Evolutionary conservation across 768 basidiomycete genomes (phyloP), one percentile per base, ranked within the genome.

Genomic region (Steccherinum ochraceum): DNA sequence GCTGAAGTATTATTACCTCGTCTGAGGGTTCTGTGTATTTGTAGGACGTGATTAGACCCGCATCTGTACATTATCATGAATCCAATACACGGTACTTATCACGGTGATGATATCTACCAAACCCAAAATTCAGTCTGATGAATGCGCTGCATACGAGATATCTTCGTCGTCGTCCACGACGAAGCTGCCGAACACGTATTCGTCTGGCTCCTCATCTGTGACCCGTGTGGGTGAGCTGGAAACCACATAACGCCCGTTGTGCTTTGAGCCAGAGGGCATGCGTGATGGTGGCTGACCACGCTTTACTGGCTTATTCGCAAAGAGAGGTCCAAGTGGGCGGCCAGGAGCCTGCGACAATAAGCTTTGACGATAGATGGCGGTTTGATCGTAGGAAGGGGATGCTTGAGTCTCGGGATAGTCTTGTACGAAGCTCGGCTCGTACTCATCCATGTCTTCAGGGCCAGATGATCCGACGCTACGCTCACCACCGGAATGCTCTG

Each of bases 401-500:
- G 72, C 71, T 62, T 91, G 90, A 10, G 89, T 89, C 49, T 78
- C 72, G 2, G 80, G 73, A 16, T 79, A 65, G 44, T 83, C 77
- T 52, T 79, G 73, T 26, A 89, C 64, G 67, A 93, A 93, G 55
- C 64, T 69, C 43, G 76, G 70, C 60, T 92, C 89, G 26, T 78
- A 80, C 59, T 86, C 87, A 61, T 85, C 85, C 23, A 68, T 71
- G 21, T 78, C 74, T 35, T 79, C 76, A 54, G 74, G 78, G 58
- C 73, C 73, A 0, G 83, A 84, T 1, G 70, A 72, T 26, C 86
- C 87, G 49, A 72, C 76, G 58, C 83, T 84, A 49, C 73, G 72
- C 59, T 92, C 90, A 51, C 89, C 88, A 18, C 89, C 90, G 7
- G 91, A 93, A 58, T 91, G 90, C 16, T 66, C 66, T 2, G 90